Conservation (phyloP, 1,284 basidiomycete genomes). For the Malassezia dermatis region DNA sequence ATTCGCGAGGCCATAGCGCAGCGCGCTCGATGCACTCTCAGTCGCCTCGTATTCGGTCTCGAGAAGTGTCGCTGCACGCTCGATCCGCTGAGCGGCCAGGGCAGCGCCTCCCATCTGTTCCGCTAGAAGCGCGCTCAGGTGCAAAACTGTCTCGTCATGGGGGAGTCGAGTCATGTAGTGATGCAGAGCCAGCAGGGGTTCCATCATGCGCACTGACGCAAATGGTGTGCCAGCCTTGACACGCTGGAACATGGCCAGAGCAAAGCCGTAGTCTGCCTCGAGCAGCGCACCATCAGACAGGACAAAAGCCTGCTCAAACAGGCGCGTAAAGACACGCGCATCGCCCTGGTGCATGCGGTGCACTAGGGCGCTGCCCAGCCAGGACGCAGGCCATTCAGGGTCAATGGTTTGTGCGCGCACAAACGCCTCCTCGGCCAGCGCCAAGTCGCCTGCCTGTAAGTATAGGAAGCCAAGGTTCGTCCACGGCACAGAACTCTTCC, state of each 20-base stretch:
- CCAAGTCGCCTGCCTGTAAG: constrained; percentile 66
- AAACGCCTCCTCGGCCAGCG: constrained; percentile 77
- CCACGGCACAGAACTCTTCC: constrained; percentile 62
- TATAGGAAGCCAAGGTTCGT: constrained; percentile 82
- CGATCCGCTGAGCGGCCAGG: constrained; percentile 56
- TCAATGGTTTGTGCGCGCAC: constrained; percentile 79
- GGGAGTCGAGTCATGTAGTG: constrained; percentile 65
- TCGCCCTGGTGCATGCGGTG: constrained; percentile 60
- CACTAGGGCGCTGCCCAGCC: constrained; percentile 83
- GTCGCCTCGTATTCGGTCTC: constrained; percentile 78
- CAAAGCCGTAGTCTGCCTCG: constrained; percentile 72
- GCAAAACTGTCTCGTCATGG: constrained; percentile 63
- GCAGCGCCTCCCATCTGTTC: constrained; percentile 69
- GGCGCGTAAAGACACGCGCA: constrained; percentile 57
- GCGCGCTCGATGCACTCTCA: constrained; percentile 67
- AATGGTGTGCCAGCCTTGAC: constrained; percentile 53
- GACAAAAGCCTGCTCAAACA: constrained; percentile 73
- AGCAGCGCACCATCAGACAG: constrained; percentile 61
- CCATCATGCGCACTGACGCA: constrained; percentile 24
- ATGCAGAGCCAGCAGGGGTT: constrained; percentile 63
- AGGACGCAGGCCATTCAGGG: constrained; percentile 78
- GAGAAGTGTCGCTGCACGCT: constrained; percentile 62
- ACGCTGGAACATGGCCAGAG: constrained; percentile 55
- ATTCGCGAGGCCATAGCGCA: constrained; percentile 70
- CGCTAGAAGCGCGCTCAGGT: constrained; percentile 74